A percentile compares a stretch with the other conserved stretches of the same genome.
Conservation (phyloP, 1,284 basidiomycete genomes). For the Cutaneotrichosporon curvatum region DNA sequence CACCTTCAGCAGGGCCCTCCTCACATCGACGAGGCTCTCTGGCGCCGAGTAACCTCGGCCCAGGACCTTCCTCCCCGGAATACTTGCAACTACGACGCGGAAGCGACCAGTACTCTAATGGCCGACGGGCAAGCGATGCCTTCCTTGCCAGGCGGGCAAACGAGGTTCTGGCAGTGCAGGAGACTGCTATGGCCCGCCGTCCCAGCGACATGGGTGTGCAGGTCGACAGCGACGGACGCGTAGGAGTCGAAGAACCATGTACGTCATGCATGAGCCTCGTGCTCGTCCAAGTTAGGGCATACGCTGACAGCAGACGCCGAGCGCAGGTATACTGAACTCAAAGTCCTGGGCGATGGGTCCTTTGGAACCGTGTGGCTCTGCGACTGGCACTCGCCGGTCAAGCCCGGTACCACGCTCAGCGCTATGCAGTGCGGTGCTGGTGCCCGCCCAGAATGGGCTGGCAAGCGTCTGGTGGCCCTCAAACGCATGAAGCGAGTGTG, state of each 20-base stretch:
- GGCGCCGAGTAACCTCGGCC: background rate
- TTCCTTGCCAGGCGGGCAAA: slow-evolving; percentile 1
- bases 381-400: slow-evolving; percentile 96
- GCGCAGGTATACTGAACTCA: slow-evolving; percentile 55
- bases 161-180: background rate
- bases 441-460: slow-evolving; percentile 86
- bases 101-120: background rate
- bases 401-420: slow-evolving; percentile 74
- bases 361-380: slow-evolving; percentile 98
- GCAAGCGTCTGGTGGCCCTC: slow-evolving; percentile 90
- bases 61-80: too few relatives aligned
- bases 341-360: slow-evolving; percentile 89
- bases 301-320: slow-evolving; percentile 29
- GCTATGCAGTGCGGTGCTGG: slow-evolving; percentile 76
- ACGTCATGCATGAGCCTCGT: slow-evolving; percentile 12
- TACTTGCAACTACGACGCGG: background rate
- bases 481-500: slow-evolving; percentile 98
- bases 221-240: slow-evolving; percentile 29
- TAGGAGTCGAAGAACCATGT: slow-evolving; percentile 41
- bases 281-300: background rate
- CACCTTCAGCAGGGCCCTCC: too few relatives aligned
- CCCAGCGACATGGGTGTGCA: slow-evolving; percentile 2
- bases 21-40: background rate
- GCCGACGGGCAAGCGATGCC: slow-evolving; percentile 1
- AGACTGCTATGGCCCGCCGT: background rate